These are phyloP conservation scores for Tuber indicum DNA, from an alignment of 495 filamentous ascomycete genomes.

Conservation along the genomic window DNA sequence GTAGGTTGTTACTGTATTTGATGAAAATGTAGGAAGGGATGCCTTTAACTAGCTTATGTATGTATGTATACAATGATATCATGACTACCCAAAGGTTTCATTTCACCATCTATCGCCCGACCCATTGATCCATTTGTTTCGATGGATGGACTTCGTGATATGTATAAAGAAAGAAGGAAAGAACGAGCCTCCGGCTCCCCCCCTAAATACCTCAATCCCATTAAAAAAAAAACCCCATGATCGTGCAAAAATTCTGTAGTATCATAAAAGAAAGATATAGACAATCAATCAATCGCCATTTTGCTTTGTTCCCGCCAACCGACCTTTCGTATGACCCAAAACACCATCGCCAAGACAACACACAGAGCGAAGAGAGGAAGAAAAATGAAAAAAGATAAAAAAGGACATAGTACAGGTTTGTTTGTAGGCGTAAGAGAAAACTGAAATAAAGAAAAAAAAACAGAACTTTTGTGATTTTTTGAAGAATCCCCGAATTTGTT, in stretches of 20 bases:
- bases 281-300: neutral
- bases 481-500: neutral
- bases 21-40: neutral
- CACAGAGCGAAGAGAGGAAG: neutral
- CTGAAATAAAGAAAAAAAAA: neutral
- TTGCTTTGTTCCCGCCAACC: conserved; percentile 2
- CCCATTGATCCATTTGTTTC: neutral
- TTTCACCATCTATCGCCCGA: neutral
- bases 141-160: conserved; percentile 15
- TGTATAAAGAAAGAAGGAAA: conserved; percentile 15
- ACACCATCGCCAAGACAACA: conserved; percentile 7
- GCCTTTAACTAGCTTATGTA: neutral
- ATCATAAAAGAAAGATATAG: conserved; percentile 1
- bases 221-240: conserved; percentile 9
- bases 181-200: neutral
- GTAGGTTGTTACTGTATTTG: neutral
- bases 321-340: neutral
- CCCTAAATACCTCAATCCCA: neutral
- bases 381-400: neutral
- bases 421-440: neutral
- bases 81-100: neutral
- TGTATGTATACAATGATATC: neutral
- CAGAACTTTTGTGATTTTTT: neutral
- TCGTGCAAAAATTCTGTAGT: conserved; percentile 5
- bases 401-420: neutral